Conservation (phyloP, 768 basidiomycete species). For the Mycena epipterygia region DNA sequence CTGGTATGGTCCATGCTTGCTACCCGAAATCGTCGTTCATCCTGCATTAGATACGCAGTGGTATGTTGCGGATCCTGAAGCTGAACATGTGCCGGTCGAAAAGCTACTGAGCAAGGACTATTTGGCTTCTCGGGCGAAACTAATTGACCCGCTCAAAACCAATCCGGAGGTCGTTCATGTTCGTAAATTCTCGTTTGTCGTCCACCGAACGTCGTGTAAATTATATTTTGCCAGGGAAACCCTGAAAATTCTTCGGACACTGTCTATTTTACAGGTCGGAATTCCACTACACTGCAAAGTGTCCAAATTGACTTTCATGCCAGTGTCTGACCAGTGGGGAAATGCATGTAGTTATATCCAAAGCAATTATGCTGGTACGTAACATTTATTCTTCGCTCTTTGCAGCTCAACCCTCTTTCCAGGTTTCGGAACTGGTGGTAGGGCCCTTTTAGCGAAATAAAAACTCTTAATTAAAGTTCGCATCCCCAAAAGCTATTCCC, state of each 20-base stretch:
- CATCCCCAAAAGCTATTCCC: constrained; percentile 76
- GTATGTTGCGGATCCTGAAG: constrained; percentile 93
- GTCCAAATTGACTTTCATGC: background rate
- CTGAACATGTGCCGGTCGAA: constrained; percentile 81
- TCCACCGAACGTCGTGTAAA: constrained; percentile 9
- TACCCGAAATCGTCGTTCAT: background rate
- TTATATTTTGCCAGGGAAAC: constrained; percentile 68
- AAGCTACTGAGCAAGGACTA: constrained; percentile 94
- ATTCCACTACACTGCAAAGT: background rate
- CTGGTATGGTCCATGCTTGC: constrained; percentile 61
- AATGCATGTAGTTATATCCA: constrained; percentile 93
- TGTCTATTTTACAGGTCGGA: constrained; percentile 88
- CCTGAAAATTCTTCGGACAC: constrained; percentile 92
- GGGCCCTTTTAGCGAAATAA: background rate
- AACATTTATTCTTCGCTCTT: background rate
- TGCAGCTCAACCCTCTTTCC: background rate
- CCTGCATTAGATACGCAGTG: constrained; percentile 79
- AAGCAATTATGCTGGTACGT: constrained; percentile 85
- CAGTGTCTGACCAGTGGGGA: constrained; percentile 88
- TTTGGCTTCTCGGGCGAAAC: constrained; percentile 79
- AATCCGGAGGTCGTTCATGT: constrained; percentile 79
- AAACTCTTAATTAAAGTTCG: background rate
- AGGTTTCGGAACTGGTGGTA: constrained; percentile 94
- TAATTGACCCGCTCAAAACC: constrained; percentile 80
- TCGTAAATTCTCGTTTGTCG: constrained; percentile 35